Conservation (phyloP, 805 yeast genomes). For the Saturnispora ahearnii region DNA sequence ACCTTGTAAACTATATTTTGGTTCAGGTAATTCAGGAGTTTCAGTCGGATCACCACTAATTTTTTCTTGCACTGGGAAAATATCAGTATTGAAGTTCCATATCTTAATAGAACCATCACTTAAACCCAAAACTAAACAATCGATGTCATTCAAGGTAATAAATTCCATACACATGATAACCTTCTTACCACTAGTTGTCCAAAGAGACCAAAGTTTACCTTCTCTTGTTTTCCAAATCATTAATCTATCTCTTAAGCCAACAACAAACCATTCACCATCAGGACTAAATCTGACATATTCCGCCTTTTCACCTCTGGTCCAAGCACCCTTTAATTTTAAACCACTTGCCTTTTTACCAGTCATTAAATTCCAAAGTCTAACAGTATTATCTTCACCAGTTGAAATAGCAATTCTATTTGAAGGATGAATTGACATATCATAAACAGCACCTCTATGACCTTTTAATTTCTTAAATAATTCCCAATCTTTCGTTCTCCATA, state of each 20-base stretch:
- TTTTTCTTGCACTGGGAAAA: constrained; percentile 13
- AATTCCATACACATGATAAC: constrained; percentile 64
- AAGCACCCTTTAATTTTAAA: constrained; percentile 61
- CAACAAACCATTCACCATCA: constrained; percentile 68
- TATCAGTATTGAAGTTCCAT: constrained; percentile 33
- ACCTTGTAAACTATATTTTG: constrained; percentile 59
- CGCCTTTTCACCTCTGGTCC: constrained; percentile 48
- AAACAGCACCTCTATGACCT: constrained; percentile 79
- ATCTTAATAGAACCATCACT: constrained; percentile 65
- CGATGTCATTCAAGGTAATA: constrained; percentile 32
- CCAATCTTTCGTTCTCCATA: constrained; percentile 98
- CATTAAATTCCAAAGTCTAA: constrained; percentile 93
- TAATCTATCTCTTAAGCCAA: constrained; percentile 61
- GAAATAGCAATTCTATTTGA: constrained; percentile 84
- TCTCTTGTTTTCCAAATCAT: constrained; percentile 55
- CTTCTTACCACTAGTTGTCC: constrained; percentile 36
- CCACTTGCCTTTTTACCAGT: constrained; percentile 89
- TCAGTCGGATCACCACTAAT: constrained; percentile 22
- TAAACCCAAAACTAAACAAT: constrained; percentile 58
- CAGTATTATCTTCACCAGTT: constrained; percentile 75
- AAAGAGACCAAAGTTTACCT: constrained; percentile 45
- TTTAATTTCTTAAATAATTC: constrained; percentile 80
- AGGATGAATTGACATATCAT: constrained; percentile 84
- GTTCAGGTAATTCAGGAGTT: constrained; percentile 26
- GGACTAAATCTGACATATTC: constrained; percentile 24